Base-by-base conservation (phyloP, 179 eudicot genomes). In the Heliamphora pulchella region DNA sequence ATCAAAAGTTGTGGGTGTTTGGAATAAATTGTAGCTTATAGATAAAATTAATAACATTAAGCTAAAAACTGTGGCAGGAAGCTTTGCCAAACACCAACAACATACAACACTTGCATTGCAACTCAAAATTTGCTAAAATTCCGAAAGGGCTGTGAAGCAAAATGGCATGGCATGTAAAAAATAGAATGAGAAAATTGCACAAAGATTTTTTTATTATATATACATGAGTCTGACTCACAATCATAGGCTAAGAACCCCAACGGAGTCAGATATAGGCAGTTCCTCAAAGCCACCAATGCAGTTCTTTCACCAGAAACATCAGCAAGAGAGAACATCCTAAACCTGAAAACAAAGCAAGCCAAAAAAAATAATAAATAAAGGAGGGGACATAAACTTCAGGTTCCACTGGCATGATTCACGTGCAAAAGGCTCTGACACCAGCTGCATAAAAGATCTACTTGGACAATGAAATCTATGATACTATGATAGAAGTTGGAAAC, bases 211-310 rank as follows among this genome's bases (percentile, higher is more conserved):
- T 18, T 46, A 31, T 31, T 31, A 17, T 14, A 22, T 54, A 0
- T 58, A 57, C 8, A 22, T 3, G 78, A 72, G 58, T 64, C 53
- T 62, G 78, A 85, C 97, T 93, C 85, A 96, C 99, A 96, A 73
- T 96, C 90, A 85, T 92, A 96, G 20, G 99, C 97, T 82, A 96
- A 81, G 87, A 93, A 96, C 15, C 99, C 99, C 85, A 96, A 74
- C 39, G 99, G 99, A 85, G 91, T 84, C 64, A 96, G 89, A 86
- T 96, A 96, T 14, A 93, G 81, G 86, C 99, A 93, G 88, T 96
- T 96, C 88, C 99, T 90, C 83, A 96, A 81, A 66, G 98, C 97
- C 81, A 96, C 97, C 83, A 88, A 83, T 65, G 99, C 97, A 59
- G 98, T 96, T 86, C 91, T 91, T 86, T 46, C 82, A 76, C 99